A percentile compares a stretch with the other conserved stretches of the same genome.
Evolutionary conservation across 495 filamentous ascomycete species (phyloP).

Genomic region (Penicillium nucicola): DNA sequence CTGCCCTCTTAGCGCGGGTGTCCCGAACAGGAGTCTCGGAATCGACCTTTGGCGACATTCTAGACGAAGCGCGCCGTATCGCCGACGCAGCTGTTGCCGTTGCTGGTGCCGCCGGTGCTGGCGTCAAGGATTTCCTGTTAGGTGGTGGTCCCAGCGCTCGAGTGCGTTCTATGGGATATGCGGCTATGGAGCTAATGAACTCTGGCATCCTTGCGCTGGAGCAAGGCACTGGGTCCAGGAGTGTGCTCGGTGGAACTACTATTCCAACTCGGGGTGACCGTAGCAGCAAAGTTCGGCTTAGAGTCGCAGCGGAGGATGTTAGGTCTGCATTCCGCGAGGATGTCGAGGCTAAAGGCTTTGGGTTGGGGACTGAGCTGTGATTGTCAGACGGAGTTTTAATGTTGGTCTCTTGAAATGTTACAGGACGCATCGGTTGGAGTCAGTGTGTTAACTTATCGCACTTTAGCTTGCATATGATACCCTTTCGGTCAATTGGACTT

Average conservation of each 20-base stretch:
- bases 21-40: conserved; percentile 81
- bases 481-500: conserved; percentile 5
- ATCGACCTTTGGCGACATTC: conserved; percentile 82
- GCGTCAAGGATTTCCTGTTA: conserved; percentile 43
- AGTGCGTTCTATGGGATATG: conserved; percentile 63
- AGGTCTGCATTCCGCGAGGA: conserved; percentile 85
- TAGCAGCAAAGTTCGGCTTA: conserved; percentile 78
- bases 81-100: conserved; percentile 52
- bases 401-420: not conserved
- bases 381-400: not conserved
- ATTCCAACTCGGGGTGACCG: conserved; percentile 67
- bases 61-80: conserved; percentile 84
- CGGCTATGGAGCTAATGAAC: conserved; percentile 78
- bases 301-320: conserved; percentile 87
- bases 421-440: conserved; percentile 8
- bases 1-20: conserved; percentile 74
- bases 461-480: conserved; percentile 27
- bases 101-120: conserved; percentile 36
- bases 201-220: conserved; percentile 86
- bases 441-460: conserved; percentile 10
- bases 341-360: conserved; percentile 75
- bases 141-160: conserved; percentile 48
- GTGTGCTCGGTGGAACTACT: conserved; percentile 29
- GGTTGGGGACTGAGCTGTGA: conserved; percentile 41
- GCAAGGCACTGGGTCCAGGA: conserved; percentile 36